These are phyloP conservation scores for Uronychia setigera DNA, from an alignment of 73 alveolate species.

Conservation along the genomic window DNA sequence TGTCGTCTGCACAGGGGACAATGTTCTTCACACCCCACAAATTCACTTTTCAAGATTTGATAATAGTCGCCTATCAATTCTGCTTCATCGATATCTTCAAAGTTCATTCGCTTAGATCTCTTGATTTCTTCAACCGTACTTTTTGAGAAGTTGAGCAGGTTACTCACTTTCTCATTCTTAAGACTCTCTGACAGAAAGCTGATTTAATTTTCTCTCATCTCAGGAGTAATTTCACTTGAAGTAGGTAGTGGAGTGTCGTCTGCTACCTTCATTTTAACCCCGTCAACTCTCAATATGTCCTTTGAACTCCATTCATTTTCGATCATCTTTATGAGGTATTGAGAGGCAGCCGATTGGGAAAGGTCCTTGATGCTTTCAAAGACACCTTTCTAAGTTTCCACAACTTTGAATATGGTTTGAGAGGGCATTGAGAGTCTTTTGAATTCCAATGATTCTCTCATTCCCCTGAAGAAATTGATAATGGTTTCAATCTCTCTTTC, in stretches of 20 bases:
- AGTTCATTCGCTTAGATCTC: neutral
- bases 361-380: neutral
- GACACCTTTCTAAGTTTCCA: neutral
- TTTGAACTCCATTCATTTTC: too few species aligned
- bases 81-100: neutral
- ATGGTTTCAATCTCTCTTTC: neutral
- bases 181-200: neutral
- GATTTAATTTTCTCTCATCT: neutral
- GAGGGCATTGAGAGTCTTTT: neutral
- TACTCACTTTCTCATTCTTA: neutral
- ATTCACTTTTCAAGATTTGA: conserved; percentile 1
- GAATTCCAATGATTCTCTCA: neutral
- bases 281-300: neutral
- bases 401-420: neutral
- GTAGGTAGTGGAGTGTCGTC: neutral
- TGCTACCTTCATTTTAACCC: neutral
- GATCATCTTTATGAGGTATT: neutral
- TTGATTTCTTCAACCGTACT: neutral
- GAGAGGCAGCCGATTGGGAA: neutral
- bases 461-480: neutral
- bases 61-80: conserved; percentile 6
- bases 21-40: conserved; percentile 35
- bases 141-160: neutral
- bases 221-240: neutral
- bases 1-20: conserved; percentile 41